Conservation (phyloP, 2,329 filamentous ascomycete genomes). For the Aspergillus eucalypticola region DNA sequence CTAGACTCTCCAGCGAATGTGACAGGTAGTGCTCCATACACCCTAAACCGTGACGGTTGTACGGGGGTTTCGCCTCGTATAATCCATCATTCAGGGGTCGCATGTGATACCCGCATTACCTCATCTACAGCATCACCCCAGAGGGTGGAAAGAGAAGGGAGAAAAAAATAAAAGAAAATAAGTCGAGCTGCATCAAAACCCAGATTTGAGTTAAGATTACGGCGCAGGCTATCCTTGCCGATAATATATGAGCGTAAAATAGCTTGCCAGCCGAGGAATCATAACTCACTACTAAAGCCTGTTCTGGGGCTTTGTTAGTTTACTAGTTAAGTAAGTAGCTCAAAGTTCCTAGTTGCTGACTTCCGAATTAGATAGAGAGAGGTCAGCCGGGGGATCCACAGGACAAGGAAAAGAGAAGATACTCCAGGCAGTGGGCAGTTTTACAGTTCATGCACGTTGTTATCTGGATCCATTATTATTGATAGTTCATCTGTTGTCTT, state of each 20-base stretch:
- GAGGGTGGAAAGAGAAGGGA: too few species aligned
- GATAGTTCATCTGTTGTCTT: slow-evolving; percentile 15
- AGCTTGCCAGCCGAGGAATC: neutral
- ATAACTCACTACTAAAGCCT: neutral
- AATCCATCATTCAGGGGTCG: neutral
- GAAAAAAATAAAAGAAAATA: neutral
- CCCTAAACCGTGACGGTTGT: slow-evolving; percentile 3
- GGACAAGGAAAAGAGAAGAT: neutral
- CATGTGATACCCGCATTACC: slow-evolving; percentile 2
- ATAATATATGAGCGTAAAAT: neutral
- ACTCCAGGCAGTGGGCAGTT: neutral
- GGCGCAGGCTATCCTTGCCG: neutral
- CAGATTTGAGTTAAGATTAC: neutral
- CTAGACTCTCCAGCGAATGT: neutral
- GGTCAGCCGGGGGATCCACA: slow-evolving; percentile 2
- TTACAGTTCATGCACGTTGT: slow-evolving; percentile 24
- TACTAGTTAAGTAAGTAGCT: neutral
- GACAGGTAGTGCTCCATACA: slow-evolving; percentile 6
- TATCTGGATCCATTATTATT: slow-evolving; percentile 18
- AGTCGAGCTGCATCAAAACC: neutral
- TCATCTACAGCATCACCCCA: neutral
- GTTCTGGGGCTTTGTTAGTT: neutral
- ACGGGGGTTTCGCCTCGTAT: neutral
- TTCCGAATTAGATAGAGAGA: neutral
- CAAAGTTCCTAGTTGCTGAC: neutral